Evolutionary conservation across 139 green algal genomes (phyloP), one percentile per base, ranked within the genome.

Genomic region (Yamagishiella unicocca): DNA sequence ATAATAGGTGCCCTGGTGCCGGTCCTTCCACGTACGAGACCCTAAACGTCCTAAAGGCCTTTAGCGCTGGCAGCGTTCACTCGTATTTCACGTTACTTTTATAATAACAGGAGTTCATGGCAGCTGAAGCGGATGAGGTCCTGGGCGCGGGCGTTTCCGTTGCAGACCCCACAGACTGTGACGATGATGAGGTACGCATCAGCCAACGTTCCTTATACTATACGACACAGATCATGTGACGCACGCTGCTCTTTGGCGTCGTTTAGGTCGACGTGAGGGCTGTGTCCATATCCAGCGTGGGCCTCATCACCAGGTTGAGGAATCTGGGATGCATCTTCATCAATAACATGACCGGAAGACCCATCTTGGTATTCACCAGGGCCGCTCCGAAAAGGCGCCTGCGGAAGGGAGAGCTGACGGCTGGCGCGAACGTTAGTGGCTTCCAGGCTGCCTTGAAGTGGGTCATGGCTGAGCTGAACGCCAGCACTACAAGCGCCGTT

Each of bases 401-500:
- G 55, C 55, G 4, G n/a, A 29, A 24, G 21, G 21, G 21, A 5
- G 55, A 24, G n/a, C 55, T 31, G 21, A 21, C 5, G 4, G 55
- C 12, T 5, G 14, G 12, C 55, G 55, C 14, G 14, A 7, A 8
- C 4, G 55, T 24, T 4, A 4, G 19, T 24, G 55, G 55, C 21
- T 66, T 8, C 19, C 21, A 66, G 21, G 10, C 19, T 5, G 55
- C 55, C 4, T 7, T 66, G 14, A 29, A 66, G n/a, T 66, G 27
- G 5, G 55, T 66, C 55, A 66, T 29, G 14, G n/a, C 55, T 8
- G 55, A 31, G 55, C 55, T 66, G 55, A 66, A 66, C 55, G 19
- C 5, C 55, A 66, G 21, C 14, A 29, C 55, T 4, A 66, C 55
- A 5, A 31, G 12, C 55, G n/a, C 87, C 46, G 76, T 94, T 8